Base-by-base conservation (phyloP, 768 basidiomycete species). In the Mycena crocata region DNA sequence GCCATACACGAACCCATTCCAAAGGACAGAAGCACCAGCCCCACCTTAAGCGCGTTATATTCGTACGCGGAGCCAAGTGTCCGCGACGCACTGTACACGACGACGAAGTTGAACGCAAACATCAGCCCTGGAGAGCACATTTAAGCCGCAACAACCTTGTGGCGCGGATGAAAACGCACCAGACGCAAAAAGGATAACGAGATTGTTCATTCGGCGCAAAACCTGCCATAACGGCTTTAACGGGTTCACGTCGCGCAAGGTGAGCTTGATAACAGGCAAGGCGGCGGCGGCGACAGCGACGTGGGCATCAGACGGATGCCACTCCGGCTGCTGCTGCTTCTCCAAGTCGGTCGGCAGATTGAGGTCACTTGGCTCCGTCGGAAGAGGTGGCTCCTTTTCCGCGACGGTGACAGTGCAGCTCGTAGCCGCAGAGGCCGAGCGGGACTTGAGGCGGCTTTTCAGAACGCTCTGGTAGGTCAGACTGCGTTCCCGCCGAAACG, bases 401-500 rank as follows among this genome's bases (percentile, higher is more conserved):
- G 40, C 55, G 10, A 56, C 49, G 3, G 50, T 72, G 5, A 37
- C 48, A 8, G 66, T 65, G 54, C 57, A 40, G 57, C 56, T 64
- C 24, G 62, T 40, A 19, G 54, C 58, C 2, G 60, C 23, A 0
- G 59, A 61, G 19, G 42, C 57, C 19, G 30, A 23, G 34, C 59
- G 58, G 14, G 75, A 73, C 45, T 76, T 76, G 7, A 80, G 61
- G 21, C 84, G 82, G 50, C 82, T 78, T 66, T 81, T 85, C 45
- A 93, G 79, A 0, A 89, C 89, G 39, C 83, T 82, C 74, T 93
- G 92, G 76, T 96, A 97, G 3, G 88, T 87, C 26, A 92, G 78
- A 58, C 94, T 96, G 46, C 96, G 90, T 72, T 95, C 93, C 59
- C 85, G 81, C 21, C 94, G 86, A 80, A 93, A 96, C 0, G 94